These are phyloP conservation scores for Suhomyces anneliseae DNA, from an alignment of 1,139 yeast genomes.

Conservation along the genomic window DNA sequence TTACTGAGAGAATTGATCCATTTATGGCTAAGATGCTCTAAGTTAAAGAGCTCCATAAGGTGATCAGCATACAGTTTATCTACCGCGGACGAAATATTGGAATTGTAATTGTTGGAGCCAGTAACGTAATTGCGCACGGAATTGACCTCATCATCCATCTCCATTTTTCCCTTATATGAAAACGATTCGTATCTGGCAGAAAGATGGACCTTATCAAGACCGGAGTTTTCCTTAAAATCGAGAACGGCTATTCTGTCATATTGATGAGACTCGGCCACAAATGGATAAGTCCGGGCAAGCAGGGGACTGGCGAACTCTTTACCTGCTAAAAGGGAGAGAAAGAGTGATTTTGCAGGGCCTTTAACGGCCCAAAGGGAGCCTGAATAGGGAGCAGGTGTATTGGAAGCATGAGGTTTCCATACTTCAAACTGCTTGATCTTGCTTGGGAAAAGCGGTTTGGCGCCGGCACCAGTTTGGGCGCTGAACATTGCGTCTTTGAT, in stretches of 20 bases:
- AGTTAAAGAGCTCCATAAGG: constrained; percentile 51
- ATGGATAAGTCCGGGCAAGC: constrained; percentile 54
- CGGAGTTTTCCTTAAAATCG: constrained; percentile 58
- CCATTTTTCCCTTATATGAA: constrained; percentile 52
- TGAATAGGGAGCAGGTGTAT: background rate
- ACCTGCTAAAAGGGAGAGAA: constrained; percentile 35
- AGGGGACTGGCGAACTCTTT: constrained; percentile 54
- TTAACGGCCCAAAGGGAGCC: constrained; percentile 35
- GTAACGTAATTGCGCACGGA: constrained; percentile 62
- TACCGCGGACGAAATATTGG: constrained; percentile 13
- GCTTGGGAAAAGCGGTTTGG: constrained; percentile 19
- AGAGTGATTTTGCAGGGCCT: constrained; percentile 37
- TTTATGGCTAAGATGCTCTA: constrained; percentile 57
- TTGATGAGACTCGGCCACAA: constrained; percentile 32
- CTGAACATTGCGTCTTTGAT: constrained; percentile 21
- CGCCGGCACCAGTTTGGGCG: constrained; percentile 8
- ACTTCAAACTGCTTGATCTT: constrained; percentile 31
- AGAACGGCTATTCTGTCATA: constrained; percentile 43
- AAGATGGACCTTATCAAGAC: constrained; percentile 71
- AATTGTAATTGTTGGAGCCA: constrained; percentile 50
- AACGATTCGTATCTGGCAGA: constrained; percentile 87
- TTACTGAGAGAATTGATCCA: constrained; percentile 90
- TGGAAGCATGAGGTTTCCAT: constrained; percentile 7
- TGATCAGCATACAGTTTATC: constrained; percentile 35
- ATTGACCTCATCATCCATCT: constrained; percentile 71